Evolutionary conservation across 768 basidiomycete genomes (phyloP).

Genomic region (Nevesoporus exiguus): DNA sequence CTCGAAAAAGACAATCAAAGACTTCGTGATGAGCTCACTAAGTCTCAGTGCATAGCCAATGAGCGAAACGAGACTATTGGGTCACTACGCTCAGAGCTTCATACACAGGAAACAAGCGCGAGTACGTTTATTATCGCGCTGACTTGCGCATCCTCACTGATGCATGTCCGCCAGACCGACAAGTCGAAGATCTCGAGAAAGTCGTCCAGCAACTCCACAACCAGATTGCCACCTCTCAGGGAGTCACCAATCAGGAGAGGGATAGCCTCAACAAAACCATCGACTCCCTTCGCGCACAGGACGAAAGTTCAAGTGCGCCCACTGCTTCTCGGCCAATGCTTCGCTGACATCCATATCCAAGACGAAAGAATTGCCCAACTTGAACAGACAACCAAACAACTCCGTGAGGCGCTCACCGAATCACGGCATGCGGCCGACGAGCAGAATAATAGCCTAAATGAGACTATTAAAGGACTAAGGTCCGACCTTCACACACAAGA

Average conservation of each 20-base stretch:
- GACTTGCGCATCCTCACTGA: neutral
- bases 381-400: neutral
- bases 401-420: neutral
- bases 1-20: neutral
- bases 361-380: neutral
- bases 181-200: neutral
- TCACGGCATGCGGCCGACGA: neutral
- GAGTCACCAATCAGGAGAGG: neutral
- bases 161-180: neutral
- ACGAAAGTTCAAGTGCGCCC: neutral
- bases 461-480: neutral
- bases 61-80: neutral
- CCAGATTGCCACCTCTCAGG: neutral
- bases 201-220: neutral
- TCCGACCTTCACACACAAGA: neutral
- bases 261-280: neutral
- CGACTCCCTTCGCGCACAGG: neutral
- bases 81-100: neutral
- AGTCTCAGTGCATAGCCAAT: neutral
- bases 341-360: neutral
- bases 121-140: neutral
- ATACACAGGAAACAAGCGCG: neutral
- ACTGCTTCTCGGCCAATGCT: no score
- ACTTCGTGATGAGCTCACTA: neutral
- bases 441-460: neutral